phyloP scores from a whole-genome alignment of 345 rosid species.

The Acer negundo region DNA sequence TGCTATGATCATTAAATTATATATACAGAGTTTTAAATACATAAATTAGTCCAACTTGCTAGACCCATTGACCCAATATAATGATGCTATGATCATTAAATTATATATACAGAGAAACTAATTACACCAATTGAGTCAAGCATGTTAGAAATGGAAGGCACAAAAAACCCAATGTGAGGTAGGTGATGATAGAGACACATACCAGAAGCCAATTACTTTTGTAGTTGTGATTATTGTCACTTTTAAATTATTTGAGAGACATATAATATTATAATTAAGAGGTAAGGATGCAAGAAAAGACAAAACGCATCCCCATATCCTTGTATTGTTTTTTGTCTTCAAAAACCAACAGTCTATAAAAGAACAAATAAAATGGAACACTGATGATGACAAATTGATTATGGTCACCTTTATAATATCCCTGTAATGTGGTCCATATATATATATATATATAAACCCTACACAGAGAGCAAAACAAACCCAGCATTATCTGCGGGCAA shows the following conservation, averaged over 20 bases:
- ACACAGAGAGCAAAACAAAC: not conserved
- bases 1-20: not conserved
- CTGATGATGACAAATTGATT: too few relatives aligned
- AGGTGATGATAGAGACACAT: too few relatives aligned
- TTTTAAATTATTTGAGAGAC: not conserved
- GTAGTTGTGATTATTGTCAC: not conserved
- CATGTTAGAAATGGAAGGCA: not conserved
- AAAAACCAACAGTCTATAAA: not conserved
- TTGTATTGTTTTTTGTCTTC: not conserved
- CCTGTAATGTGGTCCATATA: not conserved
- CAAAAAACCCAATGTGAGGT: not conserved
- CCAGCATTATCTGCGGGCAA: not conserved
- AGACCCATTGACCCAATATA: too few relatives aligned
- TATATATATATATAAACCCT: not conserved
- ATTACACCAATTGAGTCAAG: not conserved
- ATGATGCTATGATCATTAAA: too few relatives aligned
- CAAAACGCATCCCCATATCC: conserved; percentile 22
- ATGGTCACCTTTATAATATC: not conserved
- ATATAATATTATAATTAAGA: not conserved
- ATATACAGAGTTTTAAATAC: not conserved
- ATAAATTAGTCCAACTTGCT: too few relatives aligned
- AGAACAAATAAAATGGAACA: not conserved
- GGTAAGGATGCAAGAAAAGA: conserved; percentile 22
- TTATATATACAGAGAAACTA: too few relatives aligned
- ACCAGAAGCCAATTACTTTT: not conserved